Evolutionary conservation across 495 filamentous ascomycete genomes (phyloP), one percentile per base, ranked within the genome.

Genomic region (Achaetomiella virescens): DNA sequence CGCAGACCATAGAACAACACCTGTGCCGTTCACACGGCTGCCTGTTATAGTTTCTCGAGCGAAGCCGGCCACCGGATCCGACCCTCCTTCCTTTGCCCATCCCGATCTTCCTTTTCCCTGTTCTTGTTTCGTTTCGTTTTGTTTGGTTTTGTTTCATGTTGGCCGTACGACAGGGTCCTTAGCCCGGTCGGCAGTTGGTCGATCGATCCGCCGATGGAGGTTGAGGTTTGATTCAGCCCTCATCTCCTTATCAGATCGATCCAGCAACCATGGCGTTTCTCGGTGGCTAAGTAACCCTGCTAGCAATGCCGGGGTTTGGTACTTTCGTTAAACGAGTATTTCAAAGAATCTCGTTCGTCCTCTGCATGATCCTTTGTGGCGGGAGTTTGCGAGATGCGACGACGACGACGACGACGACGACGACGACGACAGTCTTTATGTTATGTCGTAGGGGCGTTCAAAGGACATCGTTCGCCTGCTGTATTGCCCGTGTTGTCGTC

Each of bases 401-500:
- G 43, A 37, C 8, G n/a, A 12, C 17, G 37, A 27, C 11, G 51
- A 15, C 29, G 18, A n/a, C 17, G 17, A 8, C 21, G n/a, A n/a
- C n/a, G n/a, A n/a, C n/a, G n/a, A n/a, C n/a, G n/a, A n/a, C n/a
- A n/a, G n/a, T n/a, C n/a, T n/a, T n/a, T n/a, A n/a, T n/a, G n/a
- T n/a, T n/a, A n/a, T 40, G 11, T 37, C 20, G 22, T 33, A 12
- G 37, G 31, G 18, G 17, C 50, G 15, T 20, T 63, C 59, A 72
- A n/a, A 68, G 53, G 31, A 66, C 64, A 42, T 69, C 68, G 46
- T 74, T 74, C 7, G 64, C 66, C 38, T 55, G 55, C 45, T 57
- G 72, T 62, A 77, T 77, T 12, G 48, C 41, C 8, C 55, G 55
- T 8, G 72, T 58, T 7, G 73, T 72, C 15, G 74, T 66, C 0